Evolutionary conservation across 1,139 yeast species (phyloP).

Genomic region (Hemisphaericaspora xylofermentans): DNA sequence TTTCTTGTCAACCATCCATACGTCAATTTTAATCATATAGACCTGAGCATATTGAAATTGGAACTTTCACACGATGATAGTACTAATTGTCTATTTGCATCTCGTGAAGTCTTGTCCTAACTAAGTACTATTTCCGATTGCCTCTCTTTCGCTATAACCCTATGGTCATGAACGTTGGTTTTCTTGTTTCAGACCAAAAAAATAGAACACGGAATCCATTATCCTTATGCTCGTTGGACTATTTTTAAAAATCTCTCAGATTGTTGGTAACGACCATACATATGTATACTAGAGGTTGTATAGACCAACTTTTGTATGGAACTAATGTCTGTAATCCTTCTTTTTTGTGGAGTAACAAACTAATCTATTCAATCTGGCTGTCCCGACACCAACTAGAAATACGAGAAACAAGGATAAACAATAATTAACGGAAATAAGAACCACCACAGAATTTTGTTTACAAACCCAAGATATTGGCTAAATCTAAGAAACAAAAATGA

Average conservation of each 20-base stretch:
- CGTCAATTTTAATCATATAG: background rate
- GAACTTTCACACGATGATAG: background rate
- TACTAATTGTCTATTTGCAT: background rate
- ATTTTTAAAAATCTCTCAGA: constrained; percentile 8
- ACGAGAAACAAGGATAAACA: too few species aligned
- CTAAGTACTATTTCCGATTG: background rate
- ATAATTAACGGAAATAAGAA: too few species aligned
- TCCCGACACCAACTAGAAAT: too few species aligned
- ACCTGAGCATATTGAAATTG: background rate
- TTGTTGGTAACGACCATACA: constrained; percentile 6
- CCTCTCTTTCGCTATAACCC: background rate
- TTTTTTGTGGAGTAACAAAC: too few species aligned
- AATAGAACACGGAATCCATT: constrained; percentile 3
- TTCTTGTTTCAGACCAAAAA: constrained; percentile 3
- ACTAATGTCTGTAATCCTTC: too few species aligned
- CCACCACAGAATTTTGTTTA: too few species aligned
- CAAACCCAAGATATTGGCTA: too few species aligned
- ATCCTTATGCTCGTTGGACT: constrained; percentile 12
- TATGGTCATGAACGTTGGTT: background rate
- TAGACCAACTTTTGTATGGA: constrained; percentile 10
- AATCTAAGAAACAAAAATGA: too few species aligned
- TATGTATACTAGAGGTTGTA: background rate
- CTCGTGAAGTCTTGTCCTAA: background rate
- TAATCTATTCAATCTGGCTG: too few species aligned
- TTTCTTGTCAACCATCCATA: background rate